These are phyloP conservation scores for Coemansia sp. DNA, from an alignment of 192 early-diverging fungal genomes.

Conservation along the genomic window DNA sequence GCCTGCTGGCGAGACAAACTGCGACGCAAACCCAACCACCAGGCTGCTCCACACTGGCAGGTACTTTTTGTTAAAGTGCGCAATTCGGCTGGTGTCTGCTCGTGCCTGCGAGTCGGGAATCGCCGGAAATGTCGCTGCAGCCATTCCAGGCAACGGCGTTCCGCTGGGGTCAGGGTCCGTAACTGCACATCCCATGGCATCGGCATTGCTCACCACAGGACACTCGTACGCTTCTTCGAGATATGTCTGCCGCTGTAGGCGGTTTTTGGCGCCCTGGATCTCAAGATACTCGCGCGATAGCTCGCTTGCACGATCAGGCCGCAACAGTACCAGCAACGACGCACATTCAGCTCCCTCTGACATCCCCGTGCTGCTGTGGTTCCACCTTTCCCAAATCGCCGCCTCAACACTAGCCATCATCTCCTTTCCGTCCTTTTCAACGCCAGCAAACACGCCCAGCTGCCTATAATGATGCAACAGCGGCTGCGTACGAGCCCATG, in stretches of 20 bases:
- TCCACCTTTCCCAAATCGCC: conserved; percentile 57
- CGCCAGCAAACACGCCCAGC: conserved; percentile 73
- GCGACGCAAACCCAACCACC: conserved; percentile 52
- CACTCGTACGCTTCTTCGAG: conserved; percentile 25
- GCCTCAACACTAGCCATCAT: conserved; percentile 73
- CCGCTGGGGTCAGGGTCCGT: conserved; percentile 1
- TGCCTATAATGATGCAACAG: conserved; percentile 77
- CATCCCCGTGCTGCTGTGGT: conserved; percentile 18
- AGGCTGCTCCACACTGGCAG: conserved; percentile 50
- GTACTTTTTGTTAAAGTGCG: conserved; percentile 37
- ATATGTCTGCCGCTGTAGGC: conserved; percentile 16
- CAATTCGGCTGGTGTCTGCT: conserved; percentile 8
- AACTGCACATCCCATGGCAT: not conserved
- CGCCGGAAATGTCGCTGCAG: conserved; percentile 6
- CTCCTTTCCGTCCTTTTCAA: conserved; percentile 75
- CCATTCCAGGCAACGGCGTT: conserved; percentile 7
- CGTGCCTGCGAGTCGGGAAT: not conserved
- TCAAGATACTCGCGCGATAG: conserved; percentile 47
- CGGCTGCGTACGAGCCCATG: conserved; percentile 68
- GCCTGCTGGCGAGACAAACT: conserved; percentile 50
- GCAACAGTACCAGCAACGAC: conserved; percentile 42
- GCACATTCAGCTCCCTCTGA: conserved; percentile 43
- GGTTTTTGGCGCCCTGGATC: conserved; percentile 44
- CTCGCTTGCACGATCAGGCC: conserved; percentile 19
- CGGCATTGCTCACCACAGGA: conserved; percentile 7